Base-by-base conservation (phyloP, 106 monocot species). In the Gastrodia elata region DNA sequence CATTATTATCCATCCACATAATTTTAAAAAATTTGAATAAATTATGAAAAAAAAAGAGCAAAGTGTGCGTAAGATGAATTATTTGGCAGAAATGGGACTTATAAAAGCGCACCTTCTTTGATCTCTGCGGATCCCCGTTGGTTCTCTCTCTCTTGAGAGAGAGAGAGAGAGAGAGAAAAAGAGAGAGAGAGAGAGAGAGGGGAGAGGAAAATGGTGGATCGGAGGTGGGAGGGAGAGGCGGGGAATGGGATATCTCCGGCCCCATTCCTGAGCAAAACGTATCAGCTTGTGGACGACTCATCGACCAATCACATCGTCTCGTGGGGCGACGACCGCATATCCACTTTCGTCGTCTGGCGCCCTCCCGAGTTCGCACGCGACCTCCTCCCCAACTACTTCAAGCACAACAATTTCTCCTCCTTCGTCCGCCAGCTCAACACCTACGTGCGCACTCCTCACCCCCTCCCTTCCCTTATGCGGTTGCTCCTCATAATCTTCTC, bases 361-460 rank as follows among this genome's bases (percentile, higher is more conserved):
- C 94, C 91, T 0, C 87, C 91, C 0, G 94, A 94, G 90, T 90
- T 94, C 69, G 87, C 94, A 6, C 85, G 94, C 42, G 94, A 94
- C 57, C 68, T 92, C 69, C 92, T 92, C 57, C 92, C 92, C 44
- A 89, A 89, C 76, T 89, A 78, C 77, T 87, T 91, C 87, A 87
- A 91, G 79, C 93, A 93, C 87, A 89, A 89, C 81, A 93, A 93
- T 76, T 93, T 93, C 87, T 93, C 93, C 75, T 83, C 82, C 83
- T 93, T 93, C 81, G 93, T 93, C 55, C 87, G 93, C 83, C 93
- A 93, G 77, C 93, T 93, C 78, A 93, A 93, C 75, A 93, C 91
- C 48, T 91, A 91, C 43, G 89, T 89, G 39, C 48, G 75, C 58
- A 68, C 18, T 34, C 18, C 27, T 35, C 20, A 27, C 16, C 13